phyloP scores from a whole-genome alignment of 257 asterid species.

The Linderniella brevidens region DNA sequence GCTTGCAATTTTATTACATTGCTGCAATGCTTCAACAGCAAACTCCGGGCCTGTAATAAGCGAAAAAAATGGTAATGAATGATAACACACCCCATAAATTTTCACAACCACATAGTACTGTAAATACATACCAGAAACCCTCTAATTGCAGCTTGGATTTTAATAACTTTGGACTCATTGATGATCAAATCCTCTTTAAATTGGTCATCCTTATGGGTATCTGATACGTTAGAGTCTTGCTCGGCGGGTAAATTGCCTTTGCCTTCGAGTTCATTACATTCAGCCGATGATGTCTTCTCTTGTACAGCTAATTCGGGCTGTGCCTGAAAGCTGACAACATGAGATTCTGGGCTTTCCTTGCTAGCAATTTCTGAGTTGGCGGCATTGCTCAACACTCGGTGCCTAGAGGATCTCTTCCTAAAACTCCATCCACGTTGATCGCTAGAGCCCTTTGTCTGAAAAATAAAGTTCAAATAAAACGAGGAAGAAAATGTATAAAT shows the following conservation, averaged over 20 bases:
- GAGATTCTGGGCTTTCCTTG: constrained; percentile 37
- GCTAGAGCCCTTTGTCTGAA: constrained; percentile 52
- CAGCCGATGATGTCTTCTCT: constrained; percentile 27
- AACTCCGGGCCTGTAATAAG: constrained; percentile 47
- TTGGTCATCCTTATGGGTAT: constrained; percentile 18
- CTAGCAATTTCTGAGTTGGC: constrained; percentile 45
- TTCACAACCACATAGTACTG: constrained; percentile 3
- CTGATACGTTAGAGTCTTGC: constrained; percentile 21
- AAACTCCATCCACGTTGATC: constrained; percentile 89
- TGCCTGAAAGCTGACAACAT: constrained; percentile 23
- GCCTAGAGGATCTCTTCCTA: constrained; percentile 70
- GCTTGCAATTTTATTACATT: constrained; percentile 68
- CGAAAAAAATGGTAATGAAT: constrained; percentile 4
- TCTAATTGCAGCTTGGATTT: constrained; percentile 64
- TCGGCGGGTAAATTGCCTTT: constrained; percentile 22
- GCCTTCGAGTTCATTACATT: constrained; percentile 24
- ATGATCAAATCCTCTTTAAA: constrained; percentile 13
- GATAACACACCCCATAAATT: not conserved
- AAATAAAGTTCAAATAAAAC: constrained; percentile 10
- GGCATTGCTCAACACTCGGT: constrained; percentile 58
- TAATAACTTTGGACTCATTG: constrained; percentile 38
- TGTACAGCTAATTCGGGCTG: constrained; percentile 28
- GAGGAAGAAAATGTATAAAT: too few relatives aligned
- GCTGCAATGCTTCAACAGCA: constrained; percentile 32
- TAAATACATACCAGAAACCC: constrained; percentile 45